Evolutionary conservation across 768 basidiomycete species (phyloP).

Genomic region (Boletus vermiculosoides): DNA sequence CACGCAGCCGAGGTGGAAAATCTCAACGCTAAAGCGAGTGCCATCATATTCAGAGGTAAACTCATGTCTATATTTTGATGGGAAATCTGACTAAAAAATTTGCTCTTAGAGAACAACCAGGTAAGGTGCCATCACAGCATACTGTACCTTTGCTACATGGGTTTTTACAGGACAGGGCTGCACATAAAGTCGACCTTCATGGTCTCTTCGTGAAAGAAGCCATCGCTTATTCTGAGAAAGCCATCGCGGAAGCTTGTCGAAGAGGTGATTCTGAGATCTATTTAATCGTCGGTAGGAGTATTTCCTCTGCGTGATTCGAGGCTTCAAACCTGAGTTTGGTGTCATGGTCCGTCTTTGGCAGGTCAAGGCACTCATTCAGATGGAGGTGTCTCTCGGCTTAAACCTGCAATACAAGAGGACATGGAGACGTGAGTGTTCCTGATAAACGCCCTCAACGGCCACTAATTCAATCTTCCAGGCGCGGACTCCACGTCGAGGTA

Average conservation of each 20-base stretch:
- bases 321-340: background rate
- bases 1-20: constrained; percentile 75
- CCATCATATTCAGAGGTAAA: constrained; percentile 75
- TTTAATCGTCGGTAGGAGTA: constrained; percentile 77
- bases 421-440: constrained; percentile 60
- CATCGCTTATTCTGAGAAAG: constrained; percentile 65
- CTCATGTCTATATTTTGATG: constrained; percentile 8
- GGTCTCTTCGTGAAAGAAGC: constrained; percentile 93
- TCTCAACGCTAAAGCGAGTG: constrained; percentile 75
- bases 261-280: constrained; percentile 62
- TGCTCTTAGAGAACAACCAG: constrained; percentile 69
- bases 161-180: constrained; percentile 50
- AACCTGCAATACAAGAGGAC: constrained; percentile 83
- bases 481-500: constrained; percentile 65
- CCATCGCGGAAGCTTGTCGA: constrained; percentile 61
- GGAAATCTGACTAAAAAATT: background rate
- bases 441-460: background rate
- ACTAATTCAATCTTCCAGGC: constrained; percentile 41
- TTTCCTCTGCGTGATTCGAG: background rate
- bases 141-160: background rate
- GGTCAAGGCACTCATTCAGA: constrained; percentile 86
- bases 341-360: constrained; percentile 26
- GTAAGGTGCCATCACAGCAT: constrained; percentile 33
- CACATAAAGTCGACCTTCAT: constrained; percentile 83
- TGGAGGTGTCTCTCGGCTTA: constrained; percentile 74